Conservation (phyloP, 2,329 filamentous ascomycete species). For the Penicillium thymicola region DNA sequence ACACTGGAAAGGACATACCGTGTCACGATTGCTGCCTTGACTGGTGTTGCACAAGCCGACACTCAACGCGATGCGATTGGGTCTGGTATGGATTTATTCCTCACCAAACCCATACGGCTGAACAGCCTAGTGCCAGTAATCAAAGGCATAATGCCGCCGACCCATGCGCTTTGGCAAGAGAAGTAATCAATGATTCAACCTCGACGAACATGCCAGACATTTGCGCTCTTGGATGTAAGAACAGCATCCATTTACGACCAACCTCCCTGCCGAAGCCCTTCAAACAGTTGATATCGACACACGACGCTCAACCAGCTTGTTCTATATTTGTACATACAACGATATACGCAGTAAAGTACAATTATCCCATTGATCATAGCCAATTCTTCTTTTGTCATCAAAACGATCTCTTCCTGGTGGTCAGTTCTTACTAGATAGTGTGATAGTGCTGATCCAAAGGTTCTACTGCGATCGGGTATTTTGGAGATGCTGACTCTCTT, state of each 20-base stretch:
- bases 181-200: neutral
- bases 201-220: neutral
- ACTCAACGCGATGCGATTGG: slow-evolving; percentile 28
- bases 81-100: slow-evolving; percentile 30
- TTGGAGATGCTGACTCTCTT: neutral
- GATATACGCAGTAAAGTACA: neutral
- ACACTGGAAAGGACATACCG: neutral
- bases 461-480: neutral
- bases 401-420: neutral
- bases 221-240: neutral
- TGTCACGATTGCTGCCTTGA: slow-evolving; percentile 26
- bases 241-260: neutral
- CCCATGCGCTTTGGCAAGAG: neutral
- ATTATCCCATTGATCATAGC: neutral
- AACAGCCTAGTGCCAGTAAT: slow-evolving; percentile 1
- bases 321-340: neutral
- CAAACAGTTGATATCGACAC: neutral
- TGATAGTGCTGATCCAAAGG: neutral
- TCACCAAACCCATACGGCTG: slow-evolving; percentile 29
- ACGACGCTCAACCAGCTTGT: neutral
- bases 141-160: neutral
- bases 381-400: neutral
- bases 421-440: neutral
- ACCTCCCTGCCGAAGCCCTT: neutral
- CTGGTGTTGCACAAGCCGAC: slow-evolving; percentile 28